Base-by-base conservation (phyloP, 1,284 basidiomycete genomes). In the Puccinia triticina region DNA sequence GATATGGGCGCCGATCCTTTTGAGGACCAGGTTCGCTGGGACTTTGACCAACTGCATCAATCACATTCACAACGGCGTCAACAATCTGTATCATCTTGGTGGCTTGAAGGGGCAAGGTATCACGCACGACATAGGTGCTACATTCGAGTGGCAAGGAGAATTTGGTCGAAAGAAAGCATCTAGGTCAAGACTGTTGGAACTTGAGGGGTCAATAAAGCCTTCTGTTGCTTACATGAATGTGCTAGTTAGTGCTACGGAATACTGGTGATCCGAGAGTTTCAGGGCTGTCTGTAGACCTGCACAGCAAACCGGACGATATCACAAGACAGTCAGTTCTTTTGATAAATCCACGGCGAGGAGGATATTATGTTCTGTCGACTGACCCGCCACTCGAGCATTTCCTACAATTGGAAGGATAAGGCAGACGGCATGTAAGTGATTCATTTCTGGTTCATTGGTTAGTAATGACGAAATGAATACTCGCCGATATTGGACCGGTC, bases 311-410 rank as follows among this genome's bases (percentile, higher is more conserved):
- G 32, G 21, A 57, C 21, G 48, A 66, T n/a, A 23, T 43, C 26
- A 64, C 43, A 26, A 46, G 43, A 1, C 21, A 10, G 34, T 71
- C 43, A 26, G 21, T n/a, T n/a, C 16, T 16, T 46, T 69, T 69
- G 67, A n/a, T n/a, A 46, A n/a, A 8, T 10, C 21, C 37, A 46
- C 43, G 40, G 26, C 2, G 64, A 67, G 46, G 48, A 18, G n/a
- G 8, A n/a, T n/a, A 43, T 69, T 21, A 26, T 43, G n/a, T 64
- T 34, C 29, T 40, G 26, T 29, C 4, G 1, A 73, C 71, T 57
- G 34, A 81, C 78, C 80, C 14, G 80, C 80, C 32, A 82, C 80
- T 53, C 80, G 80, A 8, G 80, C 80, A 82, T 82, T 82, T 75
- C 80, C 80, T 82, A 59, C 0, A 4, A 53, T 34, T 21, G 34